These are phyloP conservation scores for Colletotrichum sp. DNA, from an alignment of 2,329 filamentous ascomycete species.

Conservation along the genomic window DNA sequence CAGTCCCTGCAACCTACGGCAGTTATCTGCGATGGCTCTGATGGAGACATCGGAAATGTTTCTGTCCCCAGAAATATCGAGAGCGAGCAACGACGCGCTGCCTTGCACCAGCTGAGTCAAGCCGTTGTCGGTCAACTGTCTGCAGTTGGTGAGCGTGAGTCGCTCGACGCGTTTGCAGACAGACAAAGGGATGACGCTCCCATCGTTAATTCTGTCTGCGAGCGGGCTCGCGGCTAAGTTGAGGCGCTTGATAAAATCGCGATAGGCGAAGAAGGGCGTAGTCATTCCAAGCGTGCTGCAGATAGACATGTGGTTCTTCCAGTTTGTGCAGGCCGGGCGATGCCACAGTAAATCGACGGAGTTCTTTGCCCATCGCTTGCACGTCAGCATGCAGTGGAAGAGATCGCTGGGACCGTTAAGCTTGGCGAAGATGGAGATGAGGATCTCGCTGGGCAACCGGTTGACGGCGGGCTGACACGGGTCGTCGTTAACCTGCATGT, in stretches of 20 bases:
- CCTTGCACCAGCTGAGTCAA: slow-evolving; percentile 79
- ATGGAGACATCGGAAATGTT: slow-evolving; percentile 86
- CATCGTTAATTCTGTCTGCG: slow-evolving; percentile 79
- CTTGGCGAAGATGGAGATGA: slow-evolving; percentile 91
- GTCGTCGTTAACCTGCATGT: slow-evolving; percentile 72
- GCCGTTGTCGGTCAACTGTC: slow-evolving; percentile 81
- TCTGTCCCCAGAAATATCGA: slow-evolving; percentile 88
- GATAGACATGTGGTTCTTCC: slow-evolving; percentile 80
- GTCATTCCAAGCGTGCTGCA: slow-evolving; percentile 76
- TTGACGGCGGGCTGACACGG: slow-evolving; percentile 80
- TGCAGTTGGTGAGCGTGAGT: slow-evolving; percentile 90
- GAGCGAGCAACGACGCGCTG: slow-evolving; percentile 81
- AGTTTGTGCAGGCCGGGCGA: slow-evolving; percentile 87
- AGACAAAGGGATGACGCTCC: slow-evolving; percentile 81
- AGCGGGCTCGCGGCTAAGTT: slow-evolving; percentile 77
- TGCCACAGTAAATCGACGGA: slow-evolving; percentile 95
- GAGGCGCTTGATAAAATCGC: slow-evolving; percentile 87
- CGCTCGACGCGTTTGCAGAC: slow-evolving; percentile 92
- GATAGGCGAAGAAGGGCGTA: slow-evolving; percentile 86
- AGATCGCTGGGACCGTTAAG: slow-evolving; percentile 79
- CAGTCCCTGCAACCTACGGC: slow-evolving; percentile 84
- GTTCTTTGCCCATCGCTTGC: slow-evolving; percentile 90
- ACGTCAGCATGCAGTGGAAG: slow-evolving; percentile 91
- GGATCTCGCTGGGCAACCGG: slow-evolving; percentile 88
- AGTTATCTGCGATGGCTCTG: slow-evolving; percentile 78